phyloP scores from a whole-genome alignment of 176 grass and related monocot genomes.

The Canna indica region DNA sequence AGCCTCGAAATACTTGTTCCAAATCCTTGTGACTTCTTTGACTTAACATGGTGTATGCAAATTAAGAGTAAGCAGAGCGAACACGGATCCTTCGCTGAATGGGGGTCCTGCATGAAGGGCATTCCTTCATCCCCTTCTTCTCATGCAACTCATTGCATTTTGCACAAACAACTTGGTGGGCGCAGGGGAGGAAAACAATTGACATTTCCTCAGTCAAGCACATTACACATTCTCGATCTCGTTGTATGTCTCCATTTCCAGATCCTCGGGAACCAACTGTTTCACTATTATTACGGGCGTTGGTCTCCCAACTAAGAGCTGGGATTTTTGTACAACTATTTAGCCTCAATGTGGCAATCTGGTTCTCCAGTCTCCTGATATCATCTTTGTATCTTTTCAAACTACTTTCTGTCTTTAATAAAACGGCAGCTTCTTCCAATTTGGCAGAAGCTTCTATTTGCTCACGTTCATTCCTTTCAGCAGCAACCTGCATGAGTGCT shows the following conservation, averaged over 20 bases:
- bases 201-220: conserved; percentile 23
- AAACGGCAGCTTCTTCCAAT: conserved; percentile 1
- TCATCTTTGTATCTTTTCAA: conserved; percentile 10
- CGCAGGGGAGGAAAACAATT: conserved; percentile 23
- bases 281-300: not conserved
- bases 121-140: conserved; percentile 10
- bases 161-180: conserved; percentile 22
- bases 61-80: not conserved
- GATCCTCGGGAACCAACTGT: not conserved
- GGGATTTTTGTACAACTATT: not conserved
- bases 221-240: conserved; percentile 18
- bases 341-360: conserved; percentile 2
- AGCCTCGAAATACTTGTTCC: not conserved
- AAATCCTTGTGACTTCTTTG: not conserved
- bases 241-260: not conserved
- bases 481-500: not conserved
- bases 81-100: conserved; percentile 16
- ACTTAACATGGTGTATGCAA: conserved; percentile 2
- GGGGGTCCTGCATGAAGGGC: conserved; percentile 14
- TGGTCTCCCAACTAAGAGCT: not conserved
- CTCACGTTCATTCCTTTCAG: conserved; percentile 14
- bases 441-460: conserved; percentile 1
- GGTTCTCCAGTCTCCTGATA: not conserved
- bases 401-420: not conserved
- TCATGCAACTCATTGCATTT: conserved; percentile 23